Evolutionary conservation across 2,329 filamentous ascomycete species (phyloP).

Genomic region (Thielaviopsis euricoi): DNA sequence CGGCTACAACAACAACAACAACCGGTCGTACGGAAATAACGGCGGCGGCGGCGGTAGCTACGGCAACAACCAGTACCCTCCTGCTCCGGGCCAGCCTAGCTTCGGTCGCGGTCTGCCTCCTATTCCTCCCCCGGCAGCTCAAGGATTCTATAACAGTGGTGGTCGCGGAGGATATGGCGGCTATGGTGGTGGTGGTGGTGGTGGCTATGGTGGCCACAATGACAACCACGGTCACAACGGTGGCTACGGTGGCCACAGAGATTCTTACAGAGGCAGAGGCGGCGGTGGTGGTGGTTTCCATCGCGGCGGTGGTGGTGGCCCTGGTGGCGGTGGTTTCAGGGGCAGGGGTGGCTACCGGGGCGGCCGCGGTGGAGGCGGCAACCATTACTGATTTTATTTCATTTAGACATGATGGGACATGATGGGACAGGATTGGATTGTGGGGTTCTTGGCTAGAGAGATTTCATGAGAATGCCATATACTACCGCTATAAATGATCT

Average conservation of each 20-base stretch:
- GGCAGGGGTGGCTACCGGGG: constrained; percentile 7
- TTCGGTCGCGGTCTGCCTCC: constrained; percentile 29
- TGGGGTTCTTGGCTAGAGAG: not conserved
- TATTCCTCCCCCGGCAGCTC: constrained; percentile 23
- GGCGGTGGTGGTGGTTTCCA: constrained; percentile 4
- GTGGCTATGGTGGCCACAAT: constrained; percentile 1
- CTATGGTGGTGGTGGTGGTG: constrained; percentile 1
- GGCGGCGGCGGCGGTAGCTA: constrained; percentile 9
- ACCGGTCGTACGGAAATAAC: constrained; percentile 3
- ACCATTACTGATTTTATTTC: constrained; percentile 5
- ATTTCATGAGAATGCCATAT: not conserved
- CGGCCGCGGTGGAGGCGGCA: constrained; percentile 4
- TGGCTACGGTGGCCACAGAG: constrained; percentile 1
- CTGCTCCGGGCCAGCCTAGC: constrained; percentile 26
- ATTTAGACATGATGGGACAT: not conserved
- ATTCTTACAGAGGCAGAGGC: constrained; percentile 3
- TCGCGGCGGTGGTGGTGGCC: not conserved
- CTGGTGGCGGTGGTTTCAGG: constrained; percentile 2
- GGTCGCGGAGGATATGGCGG: constrained; percentile 7
- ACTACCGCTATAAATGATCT: not conserved
- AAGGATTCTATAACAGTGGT: constrained; percentile 9
- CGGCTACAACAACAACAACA: not conserved
- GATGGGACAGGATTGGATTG: not conserved
- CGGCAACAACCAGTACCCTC: constrained; percentile 20
- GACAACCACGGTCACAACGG: not conserved